Base-by-base conservation (phyloP, 371 early-diverging fungal species). In the Gilbertella persicaria region DNA sequence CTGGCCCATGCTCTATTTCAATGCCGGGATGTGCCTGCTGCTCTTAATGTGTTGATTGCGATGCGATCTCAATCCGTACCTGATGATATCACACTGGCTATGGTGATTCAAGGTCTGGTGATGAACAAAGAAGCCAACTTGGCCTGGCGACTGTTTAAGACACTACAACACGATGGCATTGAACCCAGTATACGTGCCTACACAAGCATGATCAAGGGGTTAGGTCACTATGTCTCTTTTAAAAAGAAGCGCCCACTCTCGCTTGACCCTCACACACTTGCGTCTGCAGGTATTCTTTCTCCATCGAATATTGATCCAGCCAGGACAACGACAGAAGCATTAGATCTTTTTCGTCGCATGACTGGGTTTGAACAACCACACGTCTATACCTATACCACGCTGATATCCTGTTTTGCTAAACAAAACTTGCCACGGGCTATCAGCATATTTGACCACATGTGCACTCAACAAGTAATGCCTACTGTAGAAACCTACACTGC, bases 331-430 rank as follows among this genome's bases (percentile, higher is more conserved):
- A 54, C 63, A 13, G 64, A 66, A 40, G 66, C 75, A 17, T 60
- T 67, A 20, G 30, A 53, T 16, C 41, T 75, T 8, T 75, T 75
- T 47, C 60, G 59, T 37, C 55, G 64, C 21, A 35, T 75, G 58
- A 75, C 72, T n/a, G 69, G 67, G 8, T 71, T 60, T 48, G 58
- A 66, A 26, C 41, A 67, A 19, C 77, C 77, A 12, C 67, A 77
- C 41, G 67, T 59, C 13, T 77, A 71, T 54, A 77, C 64, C 14
- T 77, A 77, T 65, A 71, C 73, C 53, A 71, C 73, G 8, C 58
- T 77, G 24, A 77, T 77, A 42, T 58, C 77, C 35, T 73, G 73
- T 20, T 73, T 73, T 67, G 69, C 73, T 35, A 77, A 71, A 41
- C 28, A 53, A 16, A 60, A 70, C 42, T 60, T 73, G 21, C 50